A percentile compares a stretch with the other conserved stretches of the same genome.
Evolutionary conservation across 2,329 filamentous ascomycete species (phyloP).

Genomic region (Botrytis byssoidea): DNA sequence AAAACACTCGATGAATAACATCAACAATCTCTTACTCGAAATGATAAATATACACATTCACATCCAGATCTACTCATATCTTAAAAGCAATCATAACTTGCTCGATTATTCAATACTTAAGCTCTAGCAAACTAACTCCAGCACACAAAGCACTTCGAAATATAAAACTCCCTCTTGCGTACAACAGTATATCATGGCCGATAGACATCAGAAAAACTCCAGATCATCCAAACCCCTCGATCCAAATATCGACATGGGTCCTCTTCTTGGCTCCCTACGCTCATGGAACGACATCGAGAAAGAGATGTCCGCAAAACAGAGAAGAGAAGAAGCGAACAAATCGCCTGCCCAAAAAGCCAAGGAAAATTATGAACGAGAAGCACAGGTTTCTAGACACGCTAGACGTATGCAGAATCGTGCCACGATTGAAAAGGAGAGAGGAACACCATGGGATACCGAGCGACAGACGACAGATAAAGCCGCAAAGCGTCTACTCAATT

Average conservation of each 20-base stretch:
- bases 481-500: background rate
- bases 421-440: background rate
- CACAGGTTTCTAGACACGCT: background rate
- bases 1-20: background rate
- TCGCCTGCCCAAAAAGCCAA: background rate
- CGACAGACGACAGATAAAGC: background rate
- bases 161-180: background rate
- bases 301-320: rapidly evolving
- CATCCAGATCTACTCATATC: background rate
- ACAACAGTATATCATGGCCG: background rate
- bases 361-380: background rate
- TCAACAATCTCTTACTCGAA: background rate
- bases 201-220: background rate
- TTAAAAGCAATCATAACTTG: background rate
- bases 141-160: too few species aligned
- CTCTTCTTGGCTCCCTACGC: background rate
- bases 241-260: background rate
- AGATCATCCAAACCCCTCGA: too few species aligned
- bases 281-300: background rate
- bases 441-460: background rate
- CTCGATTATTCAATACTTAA: background rate
- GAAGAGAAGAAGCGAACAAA: background rate
- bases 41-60: background rate
- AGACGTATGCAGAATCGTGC: background rate
- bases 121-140: background rate